Evolutionary conservation across 495 filamentous ascomycete genomes (phyloP), one percentile per base, ranked within the genome.

Genomic region (Cryomyces minteri): DNA sequence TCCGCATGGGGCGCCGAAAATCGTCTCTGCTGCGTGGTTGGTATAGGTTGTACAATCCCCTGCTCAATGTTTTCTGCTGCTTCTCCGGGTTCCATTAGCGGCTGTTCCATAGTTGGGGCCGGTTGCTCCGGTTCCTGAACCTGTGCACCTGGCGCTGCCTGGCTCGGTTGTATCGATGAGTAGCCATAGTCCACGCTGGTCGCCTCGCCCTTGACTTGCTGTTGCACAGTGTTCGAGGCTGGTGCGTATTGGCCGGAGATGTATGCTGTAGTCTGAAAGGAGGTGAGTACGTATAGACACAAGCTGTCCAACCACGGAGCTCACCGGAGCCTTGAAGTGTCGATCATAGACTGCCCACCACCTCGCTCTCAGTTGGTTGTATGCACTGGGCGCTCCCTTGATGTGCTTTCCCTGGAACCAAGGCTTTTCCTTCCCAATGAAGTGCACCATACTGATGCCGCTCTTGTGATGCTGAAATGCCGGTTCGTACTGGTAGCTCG

Each of bases 261-360:
- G 25, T 45, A 50, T 6, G 31, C 28, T 5, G 39, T 5, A 25
- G 31, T 40, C 48, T 50, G 12, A 8, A 10, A 11, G 11, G 25
- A 30, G 14, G n/a, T 43, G 28, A 46, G 12, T 44, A 41, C n/a
- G 40, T 42, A 2, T 4, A 46, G 36, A 12, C 6, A 31, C 10
- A 4, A 38, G 2, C 12, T 14, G 12, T 14, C 3, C 9, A 14
- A 1, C 9, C 12, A 37, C 5, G 10, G 43, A 33, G 67, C 69
- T 59, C 55, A 78, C 76, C 32, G 67, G 58, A 49, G 63, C 61
- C 44, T 70, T 67, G 57, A 84, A 87, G 62, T 96, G 85, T 48
- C 71, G 71, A 62, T 96, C 88, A 56, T 87, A 94, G 37, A 93
- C 77, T 25, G 82, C 75, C 86, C 86, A 95, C 88, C 90, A 98